Evolutionary conservation across 306 rosid species (phyloP).

Genomic region (Mimosa pudica): DNA sequence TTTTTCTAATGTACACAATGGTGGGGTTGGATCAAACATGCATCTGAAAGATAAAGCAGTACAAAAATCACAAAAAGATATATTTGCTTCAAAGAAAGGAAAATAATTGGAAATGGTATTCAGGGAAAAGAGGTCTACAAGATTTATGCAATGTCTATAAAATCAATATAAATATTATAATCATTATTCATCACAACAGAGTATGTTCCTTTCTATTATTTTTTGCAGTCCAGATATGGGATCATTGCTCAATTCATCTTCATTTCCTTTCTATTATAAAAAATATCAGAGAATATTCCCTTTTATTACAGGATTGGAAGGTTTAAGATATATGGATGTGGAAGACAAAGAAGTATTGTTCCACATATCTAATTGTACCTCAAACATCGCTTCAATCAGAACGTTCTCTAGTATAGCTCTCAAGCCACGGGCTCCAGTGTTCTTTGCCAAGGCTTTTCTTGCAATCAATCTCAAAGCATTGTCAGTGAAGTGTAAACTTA

Average conservation of each 20-base stretch:
- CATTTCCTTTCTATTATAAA: not conserved
- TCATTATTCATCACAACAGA: not conserved
- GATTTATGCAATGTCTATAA: not conserved
- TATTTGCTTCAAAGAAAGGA: not conserved
- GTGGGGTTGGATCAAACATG: not conserved
- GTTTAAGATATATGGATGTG: not conserved
- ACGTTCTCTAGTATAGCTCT: conserved; percentile 65
- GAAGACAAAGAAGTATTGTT: not conserved
- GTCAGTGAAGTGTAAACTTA: conserved; percentile 58
- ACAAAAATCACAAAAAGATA: not conserved
- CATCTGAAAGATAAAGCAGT: not conserved
- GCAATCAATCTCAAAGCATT: conserved; percentile 65
- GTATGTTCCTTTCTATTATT: not conserved
- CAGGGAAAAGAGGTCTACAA: not conserved
- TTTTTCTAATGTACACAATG: no score
- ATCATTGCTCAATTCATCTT: not conserved
- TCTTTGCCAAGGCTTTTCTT: conserved; percentile 69
- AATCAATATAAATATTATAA: not conserved
- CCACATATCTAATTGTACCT: conserved; percentile 42
- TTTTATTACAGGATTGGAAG: not conserved
- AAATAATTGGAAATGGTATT: not conserved
- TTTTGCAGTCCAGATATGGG: not conserved
- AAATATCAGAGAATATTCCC: not conserved
- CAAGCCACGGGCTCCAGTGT: conserved; percentile 76
- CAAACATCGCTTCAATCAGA: conserved; percentile 79